Base-by-base conservation (phyloP, 306 rosid species). In the Acacia melanoxylon region DNA sequence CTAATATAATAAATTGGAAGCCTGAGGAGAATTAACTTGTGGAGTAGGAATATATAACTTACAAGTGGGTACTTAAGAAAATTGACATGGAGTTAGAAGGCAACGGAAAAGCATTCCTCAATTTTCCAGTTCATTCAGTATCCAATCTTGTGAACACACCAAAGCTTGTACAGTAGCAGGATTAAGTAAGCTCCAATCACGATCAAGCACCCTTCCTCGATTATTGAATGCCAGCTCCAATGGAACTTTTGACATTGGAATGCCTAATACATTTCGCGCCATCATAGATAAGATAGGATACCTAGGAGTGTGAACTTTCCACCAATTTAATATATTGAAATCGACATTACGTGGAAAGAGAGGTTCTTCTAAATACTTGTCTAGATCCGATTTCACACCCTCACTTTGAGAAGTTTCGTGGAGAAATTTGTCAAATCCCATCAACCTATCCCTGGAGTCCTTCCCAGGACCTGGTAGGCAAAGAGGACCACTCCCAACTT, bases 91-190 rank as follows among this genome's bases (percentile, higher is more conserved):
- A 84, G 77, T 86, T 83, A 68, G 79, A 76, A 69, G 33, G 78
- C 46, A 52, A 37, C 49, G 49, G 24, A 66, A 77, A 73, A 76
- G 44, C 82, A 79, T 40, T 37, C 63, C 83, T 68, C 86, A 92
- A 82, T 90, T 95, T 85, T 95, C 98, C 79, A 93, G 88, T 89
- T 95, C 98, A 86, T 94, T 90, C 79, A 88, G 82, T 54, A 95
- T 93, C 99, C 99, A 95, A 86, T 95, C 98, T 85, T 87, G 97
- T 25, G 99, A 91, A 74, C 99, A 95, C 84, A 95, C 90, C 88
- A 95, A 83, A 74, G 97, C 97, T 89, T 95, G 94, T 66, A 93
- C 86, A 8, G 98, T 95, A 24, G 77, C 66, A 41, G 97, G 91
- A 83, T 74, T 89, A 69, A 89, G 88, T 15, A 91, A 86, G 81